Conservation (phyloP, 2,329 filamentous ascomycete species). For the Colletotrichum euphorbiae region DNA sequence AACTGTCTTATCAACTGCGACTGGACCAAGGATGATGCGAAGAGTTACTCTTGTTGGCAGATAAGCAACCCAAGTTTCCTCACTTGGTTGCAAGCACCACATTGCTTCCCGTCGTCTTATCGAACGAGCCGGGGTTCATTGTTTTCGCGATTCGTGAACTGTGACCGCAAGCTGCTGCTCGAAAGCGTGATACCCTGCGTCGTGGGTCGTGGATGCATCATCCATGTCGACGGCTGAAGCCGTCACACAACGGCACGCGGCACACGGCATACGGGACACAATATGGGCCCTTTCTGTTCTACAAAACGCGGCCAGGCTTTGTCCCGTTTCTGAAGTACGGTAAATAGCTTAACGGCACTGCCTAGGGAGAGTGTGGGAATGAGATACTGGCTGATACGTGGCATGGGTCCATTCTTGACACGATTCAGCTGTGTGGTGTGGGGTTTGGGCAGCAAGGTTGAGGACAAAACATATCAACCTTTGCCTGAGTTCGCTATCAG, state of each 20-base stretch:
- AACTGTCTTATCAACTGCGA: constrained; percentile 13
- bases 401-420: constrained; percentile 1
- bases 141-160: constrained; percentile 12
- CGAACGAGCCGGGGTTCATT: not conserved
- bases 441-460: constrained; percentile 12
- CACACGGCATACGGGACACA: not conserved
- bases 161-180: not conserved
- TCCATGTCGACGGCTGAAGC: constrained; percentile 7
- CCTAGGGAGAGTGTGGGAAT: not conserved
- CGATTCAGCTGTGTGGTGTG: constrained; percentile 15
- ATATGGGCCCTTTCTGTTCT: constrained; percentile 22
- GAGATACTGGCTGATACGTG: not conserved
- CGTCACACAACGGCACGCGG: constrained; percentile 18
- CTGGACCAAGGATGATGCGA: constrained; percentile 3
- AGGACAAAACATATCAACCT: constrained; percentile 13
- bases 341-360: constrained; percentile 20
- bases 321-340: too few species aligned
- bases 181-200: not conserved
- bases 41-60: constrained; percentile 8
- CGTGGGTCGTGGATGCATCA: constrained; percentile 2
- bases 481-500: not conserved
- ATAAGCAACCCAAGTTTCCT: constrained; percentile 1
- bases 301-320: constrained; percentile 9
- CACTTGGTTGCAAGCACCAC: not conserved
- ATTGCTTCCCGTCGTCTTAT: constrained; percentile 10